Percentiles rank a stretch among this genome's conserved stretches.
Evolutionary conservation across 768 basidiomycete species (phyloP).

Genomic region (Cyclocybe cylindracea): DNA sequence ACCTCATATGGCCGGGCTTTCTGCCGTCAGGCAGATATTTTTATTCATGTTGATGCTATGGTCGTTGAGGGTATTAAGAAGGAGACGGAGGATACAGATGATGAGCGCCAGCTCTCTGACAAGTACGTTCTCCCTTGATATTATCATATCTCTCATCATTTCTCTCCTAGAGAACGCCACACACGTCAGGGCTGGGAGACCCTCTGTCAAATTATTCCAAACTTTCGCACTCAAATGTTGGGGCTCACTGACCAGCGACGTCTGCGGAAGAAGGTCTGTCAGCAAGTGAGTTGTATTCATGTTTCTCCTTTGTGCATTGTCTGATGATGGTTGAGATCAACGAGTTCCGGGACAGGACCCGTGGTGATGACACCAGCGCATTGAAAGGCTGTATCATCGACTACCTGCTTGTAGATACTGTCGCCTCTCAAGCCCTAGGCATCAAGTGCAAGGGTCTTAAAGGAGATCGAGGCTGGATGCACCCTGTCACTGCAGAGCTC

Average conservation of each 20-base stretch:
- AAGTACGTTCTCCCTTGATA: neutral
- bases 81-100: slow-evolving; percentile 1
- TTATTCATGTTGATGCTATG: neutral
- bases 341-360: neutral
- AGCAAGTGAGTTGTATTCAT: neutral
- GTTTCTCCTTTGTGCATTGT: neutral
- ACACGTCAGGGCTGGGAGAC: neutral
- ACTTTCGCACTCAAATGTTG: neutral
- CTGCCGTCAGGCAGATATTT: neutral
- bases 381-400: slow-evolving; percentile 4
- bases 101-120: neutral
- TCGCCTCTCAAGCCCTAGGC: neutral
- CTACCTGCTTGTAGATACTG: slow-evolving; percentile 6
- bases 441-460: slow-evolving; percentile 1
- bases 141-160: neutral
- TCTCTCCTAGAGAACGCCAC: neutral
- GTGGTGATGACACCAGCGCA: slow-evolving; percentile 6
- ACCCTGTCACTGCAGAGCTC: slow-evolving; percentile 9
- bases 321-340: neutral
- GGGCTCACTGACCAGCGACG: neutral
- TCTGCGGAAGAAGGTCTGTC: neutral
- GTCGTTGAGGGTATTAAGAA: neutral
- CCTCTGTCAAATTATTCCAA: neutral
- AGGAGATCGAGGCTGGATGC: slow-evolving; percentile 8
- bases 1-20: neutral